phyloP scores from a whole-genome alignment of 257 asterid species.

The Nicotiana noctiflora region DNA sequence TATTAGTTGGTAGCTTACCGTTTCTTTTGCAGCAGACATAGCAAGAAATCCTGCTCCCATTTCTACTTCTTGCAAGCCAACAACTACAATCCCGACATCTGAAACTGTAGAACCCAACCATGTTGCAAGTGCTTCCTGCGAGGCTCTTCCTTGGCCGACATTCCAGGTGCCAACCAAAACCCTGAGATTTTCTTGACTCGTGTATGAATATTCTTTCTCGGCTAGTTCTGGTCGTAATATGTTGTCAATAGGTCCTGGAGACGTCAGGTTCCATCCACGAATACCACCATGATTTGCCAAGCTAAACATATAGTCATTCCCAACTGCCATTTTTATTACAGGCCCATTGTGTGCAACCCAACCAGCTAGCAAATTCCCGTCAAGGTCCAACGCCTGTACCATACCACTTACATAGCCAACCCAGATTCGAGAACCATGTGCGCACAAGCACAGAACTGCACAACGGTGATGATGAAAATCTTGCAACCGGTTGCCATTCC shows the following conservation, averaged over 20 bases:
- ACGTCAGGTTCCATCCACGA: conserved; percentile 88
- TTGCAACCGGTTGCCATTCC: conserved; percentile 75
- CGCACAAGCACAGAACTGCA: conserved; percentile 66
- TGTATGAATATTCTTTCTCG: conserved; percentile 46
- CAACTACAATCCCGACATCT: conserved; percentile 76
- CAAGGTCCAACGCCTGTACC: conserved; percentile 70
- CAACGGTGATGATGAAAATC: conserved; percentile 73
- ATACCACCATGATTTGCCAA: conserved; percentile 97
- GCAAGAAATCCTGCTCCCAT: conserved; percentile 99
- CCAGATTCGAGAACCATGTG: conserved; percentile 76
- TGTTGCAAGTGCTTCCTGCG: conserved; percentile 76
- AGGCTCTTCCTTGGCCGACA: conserved; percentile 95
- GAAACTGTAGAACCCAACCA: conserved; percentile 79
- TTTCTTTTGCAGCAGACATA: conserved; percentile 99
- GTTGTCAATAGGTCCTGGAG: conserved; percentile 76
- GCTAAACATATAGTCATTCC: conserved; percentile 61
- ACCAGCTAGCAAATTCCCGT: conserved; percentile 61
- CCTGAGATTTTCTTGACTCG: conserved; percentile 43
- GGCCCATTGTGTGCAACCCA: conserved; percentile 95
- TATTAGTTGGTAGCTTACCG: conserved; percentile 42
- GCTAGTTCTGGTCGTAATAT: conserved; percentile 56
- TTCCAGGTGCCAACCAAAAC: conserved; percentile 92
- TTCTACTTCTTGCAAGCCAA: conserved; percentile 96
- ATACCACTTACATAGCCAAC: conserved; percentile 79
- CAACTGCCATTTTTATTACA: conserved; percentile 58